Evolutionary conservation across 140 eudicot genomes (phyloP), one percentile per base, ranked within the genome.

Genomic region (Erigeron philadelphicus): DNA sequence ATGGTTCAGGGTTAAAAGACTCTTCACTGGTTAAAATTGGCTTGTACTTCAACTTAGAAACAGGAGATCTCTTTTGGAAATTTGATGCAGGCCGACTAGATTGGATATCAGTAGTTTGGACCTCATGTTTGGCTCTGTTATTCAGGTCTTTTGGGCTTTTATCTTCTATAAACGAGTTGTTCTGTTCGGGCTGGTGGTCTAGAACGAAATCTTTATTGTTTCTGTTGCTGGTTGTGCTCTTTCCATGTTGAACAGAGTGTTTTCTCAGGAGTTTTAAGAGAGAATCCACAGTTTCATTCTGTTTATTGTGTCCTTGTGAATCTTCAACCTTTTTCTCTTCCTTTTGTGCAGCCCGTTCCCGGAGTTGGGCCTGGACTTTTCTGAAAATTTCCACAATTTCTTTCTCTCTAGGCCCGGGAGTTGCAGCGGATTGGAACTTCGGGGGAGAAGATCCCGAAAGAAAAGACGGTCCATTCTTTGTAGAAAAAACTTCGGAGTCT

Each of bases 61-160:
- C 88, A 9, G 99, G 99, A 55, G 99, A 94, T 76, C 95, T 83
- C 35, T 81, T 84, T 64, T 77, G 88, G 82, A 94, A 94, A 53
- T 68, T 82, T 35, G 99, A 94, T 12, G 54, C 68, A 8, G 97
- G 99, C 63, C 99, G 76, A 43, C 19, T 21, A 16, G 84, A 69
- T 50, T 80, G 78, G 46, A 72, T 31, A 52, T 60, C 84, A 65
- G 55, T 76, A 62, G 73, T 74, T 55, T 66, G 80, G 50, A 46
- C 43, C 63, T 77, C 83, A 11, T 74, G 72, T 75, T 66, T 82
- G 55, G 54, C 73, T 42, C 15, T 61, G 61, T 64, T 71, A 57
- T 67, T 74, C 19, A 74, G 53, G 65, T 66, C 84, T 38, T 71
- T 70, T 15, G n/a, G 70, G 52, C 55, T 55, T 72, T 64, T 75